Evolutionary conservation across 495 filamentous ascomycete species (phyloP).

Genomic region (Lepraria neglecta): DNA sequence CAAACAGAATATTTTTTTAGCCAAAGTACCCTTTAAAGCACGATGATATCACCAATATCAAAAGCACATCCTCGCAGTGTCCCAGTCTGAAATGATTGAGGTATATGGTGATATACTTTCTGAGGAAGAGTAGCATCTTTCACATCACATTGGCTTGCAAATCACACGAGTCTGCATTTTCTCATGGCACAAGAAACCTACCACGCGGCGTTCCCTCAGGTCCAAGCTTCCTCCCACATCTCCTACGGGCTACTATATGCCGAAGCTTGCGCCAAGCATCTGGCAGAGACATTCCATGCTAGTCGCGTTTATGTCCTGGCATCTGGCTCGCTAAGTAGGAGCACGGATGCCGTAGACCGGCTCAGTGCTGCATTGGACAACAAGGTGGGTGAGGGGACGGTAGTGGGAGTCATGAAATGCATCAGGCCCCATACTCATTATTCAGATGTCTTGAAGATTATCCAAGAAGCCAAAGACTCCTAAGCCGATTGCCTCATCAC

Average conservation of each 20-base stretch:
- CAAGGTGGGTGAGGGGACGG: slow-evolving; percentile 33
- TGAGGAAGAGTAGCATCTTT: too few species aligned
- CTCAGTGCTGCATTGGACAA: slow-evolving; percentile 39
- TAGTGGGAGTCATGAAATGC: slow-evolving; percentile 49
- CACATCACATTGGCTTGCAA: too few species aligned
- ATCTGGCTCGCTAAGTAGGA: slow-evolving; percentile 51
- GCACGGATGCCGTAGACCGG: slow-evolving; percentile 44
- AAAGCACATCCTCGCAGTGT: too few species aligned
- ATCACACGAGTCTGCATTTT: too few species aligned
- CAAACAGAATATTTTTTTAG: too few species aligned
- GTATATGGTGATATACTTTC: too few species aligned
- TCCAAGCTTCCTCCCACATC: slow-evolving; percentile 26
- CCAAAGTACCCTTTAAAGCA: too few species aligned
- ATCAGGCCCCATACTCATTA: slow-evolving; percentile 56
- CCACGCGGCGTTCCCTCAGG: not conserved
- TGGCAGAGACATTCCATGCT: slow-evolving; percentile 46
- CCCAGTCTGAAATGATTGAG: too few species aligned
- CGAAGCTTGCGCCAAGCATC: slow-evolving; percentile 44
- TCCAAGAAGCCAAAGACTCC: slow-evolving; percentile 41
- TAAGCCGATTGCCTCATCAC: slow-evolving; percentile 54
- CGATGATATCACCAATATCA: too few species aligned
- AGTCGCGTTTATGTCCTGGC: slow-evolving; percentile 54
- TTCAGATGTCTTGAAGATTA: slow-evolving; percentile 53
- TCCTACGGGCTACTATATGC: slow-evolving; percentile 49
- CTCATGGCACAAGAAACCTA: slow-evolving; percentile 10